Conservation (phyloP, 2,329 filamentous ascomycete species). For the Trichoderma brevicompactum region DNA sequence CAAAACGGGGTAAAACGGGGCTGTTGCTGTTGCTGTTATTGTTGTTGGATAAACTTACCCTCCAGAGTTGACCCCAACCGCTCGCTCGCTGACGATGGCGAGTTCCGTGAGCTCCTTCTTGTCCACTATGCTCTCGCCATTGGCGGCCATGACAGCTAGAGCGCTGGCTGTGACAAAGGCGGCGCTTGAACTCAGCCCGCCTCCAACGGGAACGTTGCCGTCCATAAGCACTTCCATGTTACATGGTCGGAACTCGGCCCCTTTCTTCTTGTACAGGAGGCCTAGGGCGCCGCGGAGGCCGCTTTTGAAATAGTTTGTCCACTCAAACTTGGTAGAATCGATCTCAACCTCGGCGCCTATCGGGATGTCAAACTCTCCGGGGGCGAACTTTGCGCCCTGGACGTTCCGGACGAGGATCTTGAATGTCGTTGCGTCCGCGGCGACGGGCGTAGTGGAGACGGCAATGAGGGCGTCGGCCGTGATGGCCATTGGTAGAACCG, state of each 20-base stretch:
- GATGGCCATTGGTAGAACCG: slow-evolving; percentile 94
- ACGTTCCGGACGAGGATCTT: slow-evolving; percentile 81
- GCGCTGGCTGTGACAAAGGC: slow-evolving; percentile 92
- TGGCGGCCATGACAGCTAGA: slow-evolving; percentile 83
- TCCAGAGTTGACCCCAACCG: slow-evolving; percentile 94
- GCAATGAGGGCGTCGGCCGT: slow-evolving; percentile 89
- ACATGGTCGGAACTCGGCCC: slow-evolving; percentile 62
- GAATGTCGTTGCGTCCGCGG: slow-evolving; percentile 57
- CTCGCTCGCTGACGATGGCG: slow-evolving; percentile 90
- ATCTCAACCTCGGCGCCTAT: slow-evolving; percentile 70
- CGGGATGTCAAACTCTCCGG: slow-evolving; percentile 74
- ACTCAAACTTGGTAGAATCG: slow-evolving; percentile 83
- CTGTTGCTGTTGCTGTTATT: background rate
- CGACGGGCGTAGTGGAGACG: slow-evolving; percentile 61
- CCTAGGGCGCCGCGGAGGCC: slow-evolving; percentile 82
- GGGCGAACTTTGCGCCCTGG: slow-evolving; percentile 72
- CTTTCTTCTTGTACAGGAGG: slow-evolving; percentile 70
- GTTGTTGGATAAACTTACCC: slow-evolving; percentile 58
- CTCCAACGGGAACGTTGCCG: slow-evolving; percentile 88
- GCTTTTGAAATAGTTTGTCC: slow-evolving; percentile 98
- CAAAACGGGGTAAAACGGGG: background rate
- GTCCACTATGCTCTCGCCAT: slow-evolving; percentile 76
- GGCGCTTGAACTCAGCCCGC: slow-evolving; percentile 90
- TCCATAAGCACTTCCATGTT: slow-evolving; percentile 90
- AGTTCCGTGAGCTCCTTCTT: slow-evolving; percentile 93